Base-by-base conservation (phyloP, 768 basidiomycete genomes). In the Phylloporus sp. region DNA sequence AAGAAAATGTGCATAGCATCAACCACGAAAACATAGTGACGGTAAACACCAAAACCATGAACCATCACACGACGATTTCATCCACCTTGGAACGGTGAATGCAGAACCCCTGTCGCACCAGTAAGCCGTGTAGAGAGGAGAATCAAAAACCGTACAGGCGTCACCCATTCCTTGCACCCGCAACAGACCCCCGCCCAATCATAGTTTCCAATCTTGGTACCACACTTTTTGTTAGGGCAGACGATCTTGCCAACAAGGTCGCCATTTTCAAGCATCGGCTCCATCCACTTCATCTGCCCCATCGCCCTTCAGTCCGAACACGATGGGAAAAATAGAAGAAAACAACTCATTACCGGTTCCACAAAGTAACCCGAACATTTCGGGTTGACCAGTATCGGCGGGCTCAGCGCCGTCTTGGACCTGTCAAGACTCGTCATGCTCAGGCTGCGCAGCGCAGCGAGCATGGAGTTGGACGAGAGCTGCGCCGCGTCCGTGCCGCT, bases 291-390 rank as follows among this genome's bases (percentile, higher is more conserved):
- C 82, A 97, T 85, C 93, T 91, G 20, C 20, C 10, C 54, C 22
- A 7, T 8, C 8, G 10, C 11, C 22, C 16, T 43, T 23, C 39
- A 40, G 22, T 16, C 23, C 15, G 13, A 8, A 15, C 7, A 6
- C 40, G 15, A 8, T n/a, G 47, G 24, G 12, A 24, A 29, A 16
- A 5, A 12, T 1, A 16, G 6, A 38, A 43, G 11, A n/a, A 40
- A 26, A 16, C 11, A 23, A 12, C n/a, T 12, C 6, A 38, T 8
- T 61, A 97, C 92, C 29, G 94, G 93, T 66, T 98, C 95, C 40
- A 97, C 83, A 64, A 97, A 98, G 69, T 99, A 99, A 8, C 94
- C 95, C 1, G 94, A 95, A 69, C 97, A 98, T 60, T 86, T 85
- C 13, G 86, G 74, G 62, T 94, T 91, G 31, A 77, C 70, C 42